Conservation (phyloP, 768 basidiomycete species). For the Exidia glandulosa region DNA sequence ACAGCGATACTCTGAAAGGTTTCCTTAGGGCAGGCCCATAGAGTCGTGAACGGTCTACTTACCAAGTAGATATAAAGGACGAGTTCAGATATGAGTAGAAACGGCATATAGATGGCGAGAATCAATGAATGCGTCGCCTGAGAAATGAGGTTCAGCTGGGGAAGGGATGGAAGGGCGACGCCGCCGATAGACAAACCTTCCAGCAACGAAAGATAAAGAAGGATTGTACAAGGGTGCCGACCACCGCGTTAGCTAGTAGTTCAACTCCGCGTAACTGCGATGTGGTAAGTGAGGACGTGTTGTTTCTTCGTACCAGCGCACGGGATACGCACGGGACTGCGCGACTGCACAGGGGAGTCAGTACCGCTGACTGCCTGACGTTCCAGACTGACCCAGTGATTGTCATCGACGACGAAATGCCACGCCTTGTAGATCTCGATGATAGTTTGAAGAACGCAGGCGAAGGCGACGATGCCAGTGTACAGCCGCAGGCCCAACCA, state of each 20-base stretch:
- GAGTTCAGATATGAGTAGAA: no score
- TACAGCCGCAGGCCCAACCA: background rate
- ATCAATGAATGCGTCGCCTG: background rate
- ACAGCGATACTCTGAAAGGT: no score
- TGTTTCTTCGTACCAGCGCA: background rate
- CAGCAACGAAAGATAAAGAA: background rate
- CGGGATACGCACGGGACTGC: background rate
- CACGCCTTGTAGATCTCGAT: background rate
- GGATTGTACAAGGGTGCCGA: background rate
- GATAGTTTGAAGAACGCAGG: background rate
- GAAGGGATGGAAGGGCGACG: background rate
- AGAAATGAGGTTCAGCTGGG: no score
- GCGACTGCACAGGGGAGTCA: background rate
- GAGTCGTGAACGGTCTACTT: no score
- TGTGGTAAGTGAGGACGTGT: background rate
- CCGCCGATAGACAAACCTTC: background rate
- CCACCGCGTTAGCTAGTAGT: background rate
- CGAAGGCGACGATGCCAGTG: background rate
- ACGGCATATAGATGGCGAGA: no score
- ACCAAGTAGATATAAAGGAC: no score
- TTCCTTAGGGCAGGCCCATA: no score
- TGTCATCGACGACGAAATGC: background rate
- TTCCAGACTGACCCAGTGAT: background rate
- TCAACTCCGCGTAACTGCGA: background rate
- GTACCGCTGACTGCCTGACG: background rate